Percentiles rank a stretch among this genome's conserved stretches.
Conservation (phyloP, 1,284 basidiomycete species). For the Tylopilus sp. region DNA sequence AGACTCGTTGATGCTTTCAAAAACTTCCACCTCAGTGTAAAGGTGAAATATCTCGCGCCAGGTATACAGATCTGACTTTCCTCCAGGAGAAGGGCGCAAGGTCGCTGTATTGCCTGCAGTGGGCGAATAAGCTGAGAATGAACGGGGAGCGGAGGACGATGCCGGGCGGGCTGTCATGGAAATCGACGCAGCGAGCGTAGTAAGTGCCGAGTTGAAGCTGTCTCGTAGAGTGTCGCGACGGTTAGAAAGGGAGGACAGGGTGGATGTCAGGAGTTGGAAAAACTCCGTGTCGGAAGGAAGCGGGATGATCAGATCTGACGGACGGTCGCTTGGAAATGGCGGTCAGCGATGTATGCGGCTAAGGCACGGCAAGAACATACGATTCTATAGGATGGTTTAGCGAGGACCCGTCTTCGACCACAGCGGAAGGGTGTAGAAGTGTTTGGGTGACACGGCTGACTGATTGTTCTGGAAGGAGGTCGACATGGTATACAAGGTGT, state of each 20-base stretch:
- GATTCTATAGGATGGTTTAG: background rate
- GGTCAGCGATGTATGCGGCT: conserved; percentile 3
- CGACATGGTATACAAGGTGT: conserved; percentile 9
- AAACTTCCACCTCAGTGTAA: conserved; percentile 86
- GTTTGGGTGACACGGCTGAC: conserved; percentile 9
- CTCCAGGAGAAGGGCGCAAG: conserved; percentile 22
- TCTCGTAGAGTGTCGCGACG: conserved; percentile 62
- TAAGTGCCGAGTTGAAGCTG: conserved; percentile 63
- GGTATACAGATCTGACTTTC: conserved; percentile 74
- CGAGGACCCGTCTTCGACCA: background rate
- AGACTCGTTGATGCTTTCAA: conserved; percentile 75
- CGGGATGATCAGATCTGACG: conserved; percentile 72
- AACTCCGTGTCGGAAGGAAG: conserved; percentile 81
- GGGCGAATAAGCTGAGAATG: conserved; percentile 49
- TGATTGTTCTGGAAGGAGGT: conserved; percentile 18
- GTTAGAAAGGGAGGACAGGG: conserved; percentile 65
- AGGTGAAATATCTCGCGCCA: conserved; percentile 92
- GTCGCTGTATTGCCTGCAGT: conserved; percentile 40
- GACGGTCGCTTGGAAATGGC: conserved; percentile 11
- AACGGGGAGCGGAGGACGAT: conserved; percentile 38
- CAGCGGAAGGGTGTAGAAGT: background rate
- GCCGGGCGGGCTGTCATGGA: conserved; percentile 58
- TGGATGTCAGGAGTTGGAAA: conserved; percentile 72
- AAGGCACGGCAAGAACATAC: conserved; percentile 7
- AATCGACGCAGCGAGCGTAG: conserved; percentile 58